A percentile compares a stretch with the other conserved stretches of the same genome.
Conservation (phyloP, 2,329 filamentous ascomycete species). For the Thermomyces lanuginosus region DNA sequence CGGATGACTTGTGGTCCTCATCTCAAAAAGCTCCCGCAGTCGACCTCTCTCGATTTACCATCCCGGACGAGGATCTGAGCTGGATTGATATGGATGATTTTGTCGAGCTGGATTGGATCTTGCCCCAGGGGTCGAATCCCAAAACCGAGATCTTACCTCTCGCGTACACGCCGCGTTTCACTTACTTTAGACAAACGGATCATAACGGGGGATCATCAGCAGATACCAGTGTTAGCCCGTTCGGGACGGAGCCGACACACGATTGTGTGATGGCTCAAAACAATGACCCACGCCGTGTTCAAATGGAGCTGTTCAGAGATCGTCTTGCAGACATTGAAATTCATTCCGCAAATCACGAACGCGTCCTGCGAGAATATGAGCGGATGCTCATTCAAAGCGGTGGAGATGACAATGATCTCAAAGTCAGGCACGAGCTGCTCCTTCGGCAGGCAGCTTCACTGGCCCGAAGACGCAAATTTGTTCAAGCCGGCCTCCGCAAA, state of each 20-base stretch:
- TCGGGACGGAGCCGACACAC: slow-evolving; percentile 86
- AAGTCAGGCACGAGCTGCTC: slow-evolving; percentile 34
- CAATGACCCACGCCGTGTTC: slow-evolving; percentile 75
- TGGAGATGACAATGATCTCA: slow-evolving; percentile 30
- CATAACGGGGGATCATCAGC: slow-evolving; percentile 63
- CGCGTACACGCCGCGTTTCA: slow-evolving; percentile 83
- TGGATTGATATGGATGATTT: slow-evolving; percentile 99
- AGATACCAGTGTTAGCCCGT: slow-evolving; percentile 66
- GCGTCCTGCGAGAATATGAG: slow-evolving; percentile 59
- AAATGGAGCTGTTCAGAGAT: slow-evolving; percentile 67
- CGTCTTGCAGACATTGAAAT: slow-evolving; percentile 61
- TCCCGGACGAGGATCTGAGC: slow-evolving; percentile 83
- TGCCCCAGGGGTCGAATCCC: slow-evolving; percentile 76
- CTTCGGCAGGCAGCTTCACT: slow-evolving; percentile 42
- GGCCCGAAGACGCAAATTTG: slow-evolving; percentile 41
- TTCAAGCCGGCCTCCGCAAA: slow-evolving; percentile 41
- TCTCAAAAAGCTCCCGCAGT: slow-evolving; percentile 36
- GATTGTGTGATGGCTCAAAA: slow-evolving; percentile 87
- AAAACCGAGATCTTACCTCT: slow-evolving; percentile 89
- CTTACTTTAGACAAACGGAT: slow-evolving; percentile 93
- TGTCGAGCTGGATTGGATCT: slow-evolving; percentile 90
- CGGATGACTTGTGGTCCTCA: slow-evolving; percentile 40
- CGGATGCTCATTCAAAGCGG: slow-evolving; percentile 41
- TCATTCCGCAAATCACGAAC: slow-evolving; percentile 61
- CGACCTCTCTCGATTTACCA: slow-evolving; percentile 74